Conservation (phyloP, 768 basidiomycete species). For the Termitomyces sp. region DNA sequence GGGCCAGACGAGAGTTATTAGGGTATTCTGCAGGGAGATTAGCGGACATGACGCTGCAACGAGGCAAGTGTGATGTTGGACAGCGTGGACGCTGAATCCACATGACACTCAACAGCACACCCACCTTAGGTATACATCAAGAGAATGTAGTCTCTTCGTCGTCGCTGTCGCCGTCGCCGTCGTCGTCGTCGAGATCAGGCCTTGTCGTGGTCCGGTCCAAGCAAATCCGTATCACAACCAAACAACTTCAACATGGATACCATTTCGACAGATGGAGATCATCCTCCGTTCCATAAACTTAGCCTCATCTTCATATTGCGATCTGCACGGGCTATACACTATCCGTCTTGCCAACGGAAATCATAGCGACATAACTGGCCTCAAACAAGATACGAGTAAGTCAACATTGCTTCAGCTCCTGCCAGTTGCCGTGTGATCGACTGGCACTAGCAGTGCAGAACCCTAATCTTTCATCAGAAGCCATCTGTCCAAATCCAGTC, state of each 20-base stretch:
- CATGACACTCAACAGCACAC: too few species aligned
- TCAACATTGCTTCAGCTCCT: background rate
- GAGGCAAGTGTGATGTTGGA: constrained; percentile 14
- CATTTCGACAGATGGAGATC: constrained; percentile 5
- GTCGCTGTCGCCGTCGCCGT: too few species aligned
- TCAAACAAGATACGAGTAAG: background rate
- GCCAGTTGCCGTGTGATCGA: background rate
- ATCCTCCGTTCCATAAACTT: too few species aligned
- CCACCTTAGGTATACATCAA: constrained; percentile 13
- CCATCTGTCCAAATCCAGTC: background rate
- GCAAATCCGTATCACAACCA: constrained; percentile 10
- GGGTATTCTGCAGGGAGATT: constrained; percentile 17
- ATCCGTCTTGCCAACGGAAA: background rate
- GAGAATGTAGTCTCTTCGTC: background rate
- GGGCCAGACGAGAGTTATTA: constrained; percentile 16
- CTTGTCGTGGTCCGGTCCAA: background rate
- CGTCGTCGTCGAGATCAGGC: constrained; percentile 1
- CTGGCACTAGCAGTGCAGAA: background rate
- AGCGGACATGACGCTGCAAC: constrained; percentile 15
- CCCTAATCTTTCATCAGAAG: background rate
- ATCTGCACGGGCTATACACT: background rate
- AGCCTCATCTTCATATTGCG: background rate
- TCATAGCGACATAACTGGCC: too few species aligned
- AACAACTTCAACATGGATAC: constrained; percentile 6
- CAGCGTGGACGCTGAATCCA: too few species aligned